These are phyloP conservation scores for Brassica cretica DNA, from an alignment of 345 rosid species.

Conservation along the genomic window DNA sequence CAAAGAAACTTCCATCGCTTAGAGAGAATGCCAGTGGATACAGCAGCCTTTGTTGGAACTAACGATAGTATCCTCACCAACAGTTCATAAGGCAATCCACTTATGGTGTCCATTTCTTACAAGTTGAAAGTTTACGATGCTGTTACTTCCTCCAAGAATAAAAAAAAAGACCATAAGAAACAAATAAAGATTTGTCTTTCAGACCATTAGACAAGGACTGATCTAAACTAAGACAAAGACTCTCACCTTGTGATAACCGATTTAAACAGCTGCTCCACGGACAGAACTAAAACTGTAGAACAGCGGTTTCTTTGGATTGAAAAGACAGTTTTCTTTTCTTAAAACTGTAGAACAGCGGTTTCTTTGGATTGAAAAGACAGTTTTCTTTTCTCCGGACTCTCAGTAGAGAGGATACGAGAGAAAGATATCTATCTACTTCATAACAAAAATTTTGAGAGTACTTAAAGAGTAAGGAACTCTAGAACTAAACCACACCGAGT, in stretches of 20 bases:
- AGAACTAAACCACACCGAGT: too few species aligned
- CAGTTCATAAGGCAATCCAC: not conserved
- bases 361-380: not conserved
- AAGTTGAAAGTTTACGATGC: not conserved
- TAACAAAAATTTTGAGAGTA: too few species aligned
- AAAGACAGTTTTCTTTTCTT: conserved; percentile 5
- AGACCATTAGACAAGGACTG: not conserved
- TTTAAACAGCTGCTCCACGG: conserved; percentile 54
- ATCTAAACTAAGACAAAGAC: not conserved
- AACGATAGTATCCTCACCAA: not conserved
- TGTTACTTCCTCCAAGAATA: not conserved
- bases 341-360: not conserved
- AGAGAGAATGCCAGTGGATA: not conserved
- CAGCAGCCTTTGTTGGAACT: not conserved
- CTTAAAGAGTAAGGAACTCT: too few species aligned
- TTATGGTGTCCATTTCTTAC: not conserved
- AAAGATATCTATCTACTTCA: too few species aligned
- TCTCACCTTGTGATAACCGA: conserved; percentile 64
- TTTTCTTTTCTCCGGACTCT: conserved; percentile 9
- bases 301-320: not conserved
- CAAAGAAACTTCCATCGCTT: conserved; percentile 2
- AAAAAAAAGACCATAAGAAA: not conserved
- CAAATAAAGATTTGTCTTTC: not conserved
- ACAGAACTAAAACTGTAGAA: conserved; percentile 36
- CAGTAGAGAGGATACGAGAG: not conserved